Evolutionary conservation across 768 basidiomycete genomes (phyloP).

Genomic region (Boletus rubescentipes): DNA sequence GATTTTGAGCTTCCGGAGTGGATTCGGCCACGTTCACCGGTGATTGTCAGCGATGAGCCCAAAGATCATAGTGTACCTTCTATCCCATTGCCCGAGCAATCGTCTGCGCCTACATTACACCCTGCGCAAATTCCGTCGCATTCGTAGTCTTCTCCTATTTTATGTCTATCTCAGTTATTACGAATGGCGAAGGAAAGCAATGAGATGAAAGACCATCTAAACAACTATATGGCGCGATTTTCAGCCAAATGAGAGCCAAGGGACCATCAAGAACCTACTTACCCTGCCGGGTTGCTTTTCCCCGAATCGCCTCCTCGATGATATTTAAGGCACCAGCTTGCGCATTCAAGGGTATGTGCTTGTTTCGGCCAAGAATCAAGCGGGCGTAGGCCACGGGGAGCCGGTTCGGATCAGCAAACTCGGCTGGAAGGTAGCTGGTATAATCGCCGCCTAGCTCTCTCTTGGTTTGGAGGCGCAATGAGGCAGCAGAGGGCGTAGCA

Average conservation of each 20-base stretch:
- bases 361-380: conserved; percentile 42
- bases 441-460: conserved; percentile 54
- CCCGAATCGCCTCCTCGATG: conserved; percentile 26
- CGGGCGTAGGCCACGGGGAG: conserved; percentile 43
- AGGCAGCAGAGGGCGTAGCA: neutral
- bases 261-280: neutral
- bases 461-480: conserved; percentile 25
- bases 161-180: conserved; percentile 33
- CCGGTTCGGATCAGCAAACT: conserved; percentile 28
- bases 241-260: neutral
- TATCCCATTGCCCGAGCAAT: neutral
- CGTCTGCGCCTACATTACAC: conserved; percentile 14
- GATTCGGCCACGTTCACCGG: conserved; percentile 36
- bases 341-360: conserved; percentile 39
- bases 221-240: conserved; percentile 4
- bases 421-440: conserved; percentile 39
- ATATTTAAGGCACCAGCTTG: conserved; percentile 42
- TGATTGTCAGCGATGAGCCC: neutral
- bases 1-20: conserved; percentile 62
- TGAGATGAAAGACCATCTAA: conserved; percentile 9
- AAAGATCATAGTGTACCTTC: conserved; percentile 4
- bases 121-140: conserved; percentile 4
- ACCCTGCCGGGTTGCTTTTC: conserved; percentile 12
- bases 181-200: neutral
- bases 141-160: conserved; percentile 21